Conservation (phyloP, 768 basidiomycete genomes). For the Russula sp. region DNA sequence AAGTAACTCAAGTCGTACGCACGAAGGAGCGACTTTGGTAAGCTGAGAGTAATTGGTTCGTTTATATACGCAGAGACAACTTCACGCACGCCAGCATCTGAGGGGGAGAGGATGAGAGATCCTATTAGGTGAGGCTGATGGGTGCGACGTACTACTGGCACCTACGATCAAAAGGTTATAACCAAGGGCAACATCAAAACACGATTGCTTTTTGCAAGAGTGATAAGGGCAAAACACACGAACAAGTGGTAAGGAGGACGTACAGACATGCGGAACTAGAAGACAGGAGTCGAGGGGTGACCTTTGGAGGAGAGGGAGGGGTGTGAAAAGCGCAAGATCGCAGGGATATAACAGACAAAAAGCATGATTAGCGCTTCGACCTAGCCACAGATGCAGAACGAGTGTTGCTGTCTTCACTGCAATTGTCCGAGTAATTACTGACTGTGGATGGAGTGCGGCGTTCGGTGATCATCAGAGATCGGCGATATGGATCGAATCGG, state of each 20-base stretch:
- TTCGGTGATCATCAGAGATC: too few species aligned
- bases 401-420: too few species aligned
- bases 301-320: too few species aligned
- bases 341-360: too few species aligned
- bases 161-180: constrained; percentile 15
- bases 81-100: constrained; percentile 10
- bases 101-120: background rate
- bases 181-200: constrained; percentile 3
- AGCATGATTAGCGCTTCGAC: too few species aligned
- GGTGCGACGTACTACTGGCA: background rate
- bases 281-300: background rate
- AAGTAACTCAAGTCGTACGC: background rate
- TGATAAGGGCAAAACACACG: background rate
- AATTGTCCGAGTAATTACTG: too few species aligned
- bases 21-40: constrained; percentile 8
- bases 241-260: background rate
- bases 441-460: too few species aligned
- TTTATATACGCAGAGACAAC: constrained; percentile 8
- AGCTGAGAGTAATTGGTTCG: background rate
- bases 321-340: background rate
- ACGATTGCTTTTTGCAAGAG: background rate
- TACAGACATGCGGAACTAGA: constrained; percentile 7
- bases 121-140: background rate
- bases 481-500: background rate
- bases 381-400: too few species aligned